A percentile compares a stretch with the other conserved stretches of the same genome.
Conservation (phyloP, 129 eudicot species). For the Daucus carota region DNA sequence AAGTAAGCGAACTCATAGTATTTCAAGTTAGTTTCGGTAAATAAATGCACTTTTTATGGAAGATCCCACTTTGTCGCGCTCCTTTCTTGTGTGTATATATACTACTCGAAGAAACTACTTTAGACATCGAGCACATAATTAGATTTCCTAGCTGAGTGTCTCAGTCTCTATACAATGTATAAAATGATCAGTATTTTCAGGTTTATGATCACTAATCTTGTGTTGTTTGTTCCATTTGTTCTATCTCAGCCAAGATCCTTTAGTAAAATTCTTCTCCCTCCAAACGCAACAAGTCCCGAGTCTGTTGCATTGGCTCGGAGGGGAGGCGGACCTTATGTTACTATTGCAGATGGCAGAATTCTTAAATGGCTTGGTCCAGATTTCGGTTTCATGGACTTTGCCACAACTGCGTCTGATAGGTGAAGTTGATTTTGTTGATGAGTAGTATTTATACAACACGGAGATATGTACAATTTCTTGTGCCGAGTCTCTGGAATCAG, state of each 20-base stretch:
- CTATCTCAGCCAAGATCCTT: constrained; percentile 1
- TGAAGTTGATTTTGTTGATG: neutral
- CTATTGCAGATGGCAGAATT: constrained; percentile 34
- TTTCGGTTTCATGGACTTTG: constrained; percentile 28
- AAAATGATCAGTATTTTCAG: neutral
- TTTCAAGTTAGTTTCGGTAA: neutral
- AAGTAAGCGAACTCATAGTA: neutral
- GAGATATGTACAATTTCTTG: too few species aligned
- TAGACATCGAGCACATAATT: too few species aligned
- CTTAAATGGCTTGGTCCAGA: constrained; percentile 31
- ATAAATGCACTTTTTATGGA: neutral
- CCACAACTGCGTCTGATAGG: constrained; percentile 38
- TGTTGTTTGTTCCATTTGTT: neutral
- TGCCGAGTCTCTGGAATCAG: too few species aligned
- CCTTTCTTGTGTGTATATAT: too few species aligned
- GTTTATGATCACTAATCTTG: neutral
- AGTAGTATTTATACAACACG: too few species aligned
- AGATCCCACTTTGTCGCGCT: neutral
- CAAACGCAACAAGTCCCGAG: constrained; percentile 27
- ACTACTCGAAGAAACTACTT: too few species aligned
- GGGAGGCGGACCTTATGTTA: constrained; percentile 36
- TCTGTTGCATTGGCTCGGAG: constrained; percentile 28
- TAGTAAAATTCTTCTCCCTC: constrained; percentile 22
- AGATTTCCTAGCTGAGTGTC: too few species aligned
- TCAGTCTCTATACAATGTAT: neutral